Evolutionary conservation across 805 yeast genomes (phyloP).

Genomic region (Lipomyces spencermartinsiae): DNA sequence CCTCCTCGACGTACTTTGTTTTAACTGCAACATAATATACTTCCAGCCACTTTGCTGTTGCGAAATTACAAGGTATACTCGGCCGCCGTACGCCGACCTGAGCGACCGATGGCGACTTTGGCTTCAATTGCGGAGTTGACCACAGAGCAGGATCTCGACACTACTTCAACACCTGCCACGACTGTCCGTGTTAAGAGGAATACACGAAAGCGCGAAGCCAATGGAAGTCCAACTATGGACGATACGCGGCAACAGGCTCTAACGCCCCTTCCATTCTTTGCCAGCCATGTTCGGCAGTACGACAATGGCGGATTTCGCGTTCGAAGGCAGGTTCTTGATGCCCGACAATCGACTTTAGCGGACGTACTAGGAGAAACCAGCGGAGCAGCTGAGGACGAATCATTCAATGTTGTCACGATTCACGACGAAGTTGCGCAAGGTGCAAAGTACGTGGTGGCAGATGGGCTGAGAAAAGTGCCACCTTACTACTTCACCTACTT

Average conservation of each 20-base stretch:
- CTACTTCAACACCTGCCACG: not conserved
- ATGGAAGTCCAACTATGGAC: not conserved
- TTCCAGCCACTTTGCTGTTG: not conserved
- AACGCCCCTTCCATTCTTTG: not conserved
- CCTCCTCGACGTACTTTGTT: not conserved
- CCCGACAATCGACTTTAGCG: conserved; percentile 14
- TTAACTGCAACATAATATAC: not conserved
- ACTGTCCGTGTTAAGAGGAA: not conserved
- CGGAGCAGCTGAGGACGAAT: conserved; percentile 18
- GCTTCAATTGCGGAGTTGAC: not conserved
- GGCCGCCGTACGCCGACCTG: not conserved
- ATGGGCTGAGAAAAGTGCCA: conserved; percentile 64
- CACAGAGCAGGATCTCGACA: not conserved
- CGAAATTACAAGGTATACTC: not conserved
- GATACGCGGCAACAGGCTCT: not conserved
- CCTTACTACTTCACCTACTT: conserved; percentile 90
- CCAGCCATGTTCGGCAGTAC: conserved; percentile 10
- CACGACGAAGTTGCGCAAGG: conserved; percentile 46
- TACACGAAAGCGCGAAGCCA: not conserved
- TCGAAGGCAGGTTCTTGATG: conserved; percentile 29
- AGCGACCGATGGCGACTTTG: not conserved
- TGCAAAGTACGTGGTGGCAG: conserved; percentile 47
- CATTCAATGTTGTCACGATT: conserved; percentile 37
- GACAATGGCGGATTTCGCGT: conserved; percentile 33
- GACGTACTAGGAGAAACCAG: conserved; percentile 30